Evolutionary conservation across 2,329 filamentous ascomycete genomes (phyloP).

Genomic region (Amauroascus verrucosus): DNA sequence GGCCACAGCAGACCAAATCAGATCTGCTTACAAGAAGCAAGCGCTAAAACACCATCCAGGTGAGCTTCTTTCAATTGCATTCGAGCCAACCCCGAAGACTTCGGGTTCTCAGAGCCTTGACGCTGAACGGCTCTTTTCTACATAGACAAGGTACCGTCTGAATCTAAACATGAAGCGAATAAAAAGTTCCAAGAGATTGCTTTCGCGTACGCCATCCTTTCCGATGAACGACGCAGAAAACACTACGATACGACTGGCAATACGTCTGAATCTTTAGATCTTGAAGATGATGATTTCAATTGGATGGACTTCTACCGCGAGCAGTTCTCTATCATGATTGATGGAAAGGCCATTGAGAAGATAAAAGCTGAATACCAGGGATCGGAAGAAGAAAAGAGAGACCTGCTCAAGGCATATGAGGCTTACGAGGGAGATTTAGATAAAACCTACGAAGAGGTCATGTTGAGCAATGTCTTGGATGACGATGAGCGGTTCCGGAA

Average conservation of each 20-base stretch:
- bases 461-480: conserved; percentile 71
- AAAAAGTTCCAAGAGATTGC: conserved; percentile 79
- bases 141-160: conserved; percentile 63
- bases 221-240: conserved; percentile 65
- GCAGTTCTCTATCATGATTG: conserved; percentile 70
- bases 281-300: conserved; percentile 66
- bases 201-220: conserved; percentile 88
- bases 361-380: conserved; percentile 72
- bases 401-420: conserved; percentile 67
- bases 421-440: conserved; percentile 65
- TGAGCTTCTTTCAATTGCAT: conserved; percentile 33
- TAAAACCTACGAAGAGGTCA: conserved; percentile 66
- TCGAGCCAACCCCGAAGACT: too few species aligned
- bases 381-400: conserved; percentile 71
- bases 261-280: conserved; percentile 65
- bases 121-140: too few species aligned
- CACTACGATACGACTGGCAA: conserved; percentile 87
- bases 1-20: conserved; percentile 70
- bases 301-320: conserved; percentile 84
- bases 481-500: conserved; percentile 76
- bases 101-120: too few species aligned
- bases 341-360: conserved; percentile 59
- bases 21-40: conserved; percentile 80
- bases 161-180: conserved; percentile 62
- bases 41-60: conserved; percentile 80